Evolutionary conservation across 768 basidiomycete species (phyloP).

Genomic region (Trametes villosa): DNA sequence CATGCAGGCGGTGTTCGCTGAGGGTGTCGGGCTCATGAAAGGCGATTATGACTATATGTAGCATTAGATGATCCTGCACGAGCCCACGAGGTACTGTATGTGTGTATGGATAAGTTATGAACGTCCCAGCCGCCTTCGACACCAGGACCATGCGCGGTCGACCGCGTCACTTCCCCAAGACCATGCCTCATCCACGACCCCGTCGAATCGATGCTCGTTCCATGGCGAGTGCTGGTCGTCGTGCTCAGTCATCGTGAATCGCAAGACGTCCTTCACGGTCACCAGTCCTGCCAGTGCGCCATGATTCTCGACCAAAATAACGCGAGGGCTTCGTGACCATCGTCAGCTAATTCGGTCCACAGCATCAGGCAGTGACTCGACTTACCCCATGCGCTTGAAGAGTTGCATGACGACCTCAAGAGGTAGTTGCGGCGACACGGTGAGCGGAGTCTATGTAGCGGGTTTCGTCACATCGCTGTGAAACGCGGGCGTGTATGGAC

Average conservation of each 20-base stretch:
- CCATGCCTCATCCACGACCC: constrained; percentile 32
- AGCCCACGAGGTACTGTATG: constrained; percentile 9
- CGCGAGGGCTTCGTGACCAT: constrained; percentile 69
- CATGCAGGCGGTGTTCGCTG: too few species aligned
- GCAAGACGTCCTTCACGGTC: constrained; percentile 95
- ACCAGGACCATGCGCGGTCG: constrained; percentile 13
- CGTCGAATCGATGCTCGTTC: constrained; percentile 34
- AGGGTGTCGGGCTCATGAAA: too few species aligned
- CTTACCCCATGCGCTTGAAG: constrained; percentile 97
- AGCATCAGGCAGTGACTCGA: constrained; percentile 21
- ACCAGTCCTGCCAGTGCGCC: constrained; percentile 84
- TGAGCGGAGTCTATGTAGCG: constrained; percentile 80
- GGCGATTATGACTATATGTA: neutral
- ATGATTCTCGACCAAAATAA: constrained; percentile 92
- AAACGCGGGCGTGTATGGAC: constrained; percentile 23
- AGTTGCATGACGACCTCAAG: constrained; percentile 97
- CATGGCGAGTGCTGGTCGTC: constrained; percentile 30
- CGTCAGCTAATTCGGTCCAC: neutral
- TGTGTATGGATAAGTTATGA: constrained; percentile 18
- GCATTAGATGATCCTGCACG: constrained; percentile 2
- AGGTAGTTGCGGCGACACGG: constrained; percentile 88
- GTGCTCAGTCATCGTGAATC: constrained; percentile 62
- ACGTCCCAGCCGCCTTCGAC: constrained; percentile 16
- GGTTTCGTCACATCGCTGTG: neutral
- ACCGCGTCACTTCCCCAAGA: constrained; percentile 24